Percentiles rank a stretch among this genome's conserved stretches.
Conservation (phyloP, 176 grass and related monocot genomes). For the Musa troglodytarum region DNA sequence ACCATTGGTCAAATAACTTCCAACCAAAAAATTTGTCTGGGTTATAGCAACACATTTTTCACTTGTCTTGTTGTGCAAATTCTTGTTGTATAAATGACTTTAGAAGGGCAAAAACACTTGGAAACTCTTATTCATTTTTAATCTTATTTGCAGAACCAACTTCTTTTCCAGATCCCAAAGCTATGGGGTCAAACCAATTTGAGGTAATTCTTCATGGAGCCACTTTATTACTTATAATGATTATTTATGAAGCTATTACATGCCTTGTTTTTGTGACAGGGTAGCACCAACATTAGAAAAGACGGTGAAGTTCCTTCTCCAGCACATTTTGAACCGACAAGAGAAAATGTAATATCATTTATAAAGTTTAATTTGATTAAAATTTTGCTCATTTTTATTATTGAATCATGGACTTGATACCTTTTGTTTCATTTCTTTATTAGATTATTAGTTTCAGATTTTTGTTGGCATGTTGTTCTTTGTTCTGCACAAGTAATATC, state of each 20-base stretch:
- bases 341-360: conserved; percentile 66
- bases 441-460: background rate
- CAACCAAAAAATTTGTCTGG: too few species aligned
- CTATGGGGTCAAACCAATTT: conserved; percentile 40
- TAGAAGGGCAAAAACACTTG: background rate
- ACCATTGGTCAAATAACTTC: too few species aligned
- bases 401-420: background rate
- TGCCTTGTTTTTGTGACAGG: conserved; percentile 45
- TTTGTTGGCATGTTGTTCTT: conserved; percentile 11
- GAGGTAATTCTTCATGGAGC: conserved; percentile 32
- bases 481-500: conserved; percentile 4
- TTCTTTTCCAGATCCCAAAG: conserved; percentile 36
- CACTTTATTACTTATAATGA: background rate
- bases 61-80: too few species aligned
- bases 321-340: conserved; percentile 20
- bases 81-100: too few species aligned
- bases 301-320: conserved; percentile 37
- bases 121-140: conserved; percentile 6
- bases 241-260: conserved; percentile 6
- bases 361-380: background rate
- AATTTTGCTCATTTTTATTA: background rate
- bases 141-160: conserved; percentile 34
- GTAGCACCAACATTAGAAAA: conserved; percentile 40
- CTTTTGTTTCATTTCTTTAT: background rate
- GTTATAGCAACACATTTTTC: too few species aligned